A percentile compares a stretch with the other conserved stretches of the same genome.
Conservation (phyloP, 257 asterid genomes). For the Asclepias syriaca region DNA sequence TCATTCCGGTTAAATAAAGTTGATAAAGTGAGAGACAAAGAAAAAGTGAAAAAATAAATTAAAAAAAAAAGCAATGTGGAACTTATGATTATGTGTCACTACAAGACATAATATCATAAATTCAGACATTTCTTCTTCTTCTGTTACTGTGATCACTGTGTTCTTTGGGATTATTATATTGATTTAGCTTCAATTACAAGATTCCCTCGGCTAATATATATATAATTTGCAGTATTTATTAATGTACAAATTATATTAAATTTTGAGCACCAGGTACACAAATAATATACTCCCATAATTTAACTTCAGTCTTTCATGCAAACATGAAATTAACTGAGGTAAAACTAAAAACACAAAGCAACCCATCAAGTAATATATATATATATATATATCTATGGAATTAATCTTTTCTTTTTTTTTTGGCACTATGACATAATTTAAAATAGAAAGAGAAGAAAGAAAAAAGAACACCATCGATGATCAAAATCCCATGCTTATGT, state of each 20-base stretch:
- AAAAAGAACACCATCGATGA: constrained; percentile 21
- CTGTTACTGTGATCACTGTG: not conserved
- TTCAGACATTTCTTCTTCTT: not conserved
- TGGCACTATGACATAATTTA: constrained; percentile 27
- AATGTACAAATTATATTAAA: constrained; percentile 30
- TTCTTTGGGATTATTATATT: not conserved
- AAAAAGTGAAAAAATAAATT: not conserved
- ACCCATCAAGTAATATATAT: constrained; percentile 31
- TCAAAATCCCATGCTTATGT: constrained; percentile 20
- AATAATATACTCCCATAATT: constrained; percentile 19
- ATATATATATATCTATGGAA: constrained; percentile 36
- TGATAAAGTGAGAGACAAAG: not conserved
- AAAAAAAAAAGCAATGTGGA: constrained; percentile 22
- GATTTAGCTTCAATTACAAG: too few species aligned
- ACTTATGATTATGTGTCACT: constrained; percentile 1
- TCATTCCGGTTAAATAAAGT: not conserved
- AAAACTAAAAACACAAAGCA: constrained; percentile 11
- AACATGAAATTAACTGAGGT: constrained; percentile 5
- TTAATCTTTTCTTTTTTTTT: constrained; percentile 8
- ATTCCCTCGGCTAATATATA: too few species aligned
- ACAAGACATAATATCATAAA: not conserved
- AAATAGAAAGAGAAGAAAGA: not conserved
- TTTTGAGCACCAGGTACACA: constrained; percentile 16
- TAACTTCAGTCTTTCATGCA: constrained; percentile 7
- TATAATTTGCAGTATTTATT: not conserved